A percentile compares a stretch with the other conserved stretches of the same genome.
Conservation (phyloP, 805 yeast genomes). For the Cyberlindnera euphorbiae region DNA sequence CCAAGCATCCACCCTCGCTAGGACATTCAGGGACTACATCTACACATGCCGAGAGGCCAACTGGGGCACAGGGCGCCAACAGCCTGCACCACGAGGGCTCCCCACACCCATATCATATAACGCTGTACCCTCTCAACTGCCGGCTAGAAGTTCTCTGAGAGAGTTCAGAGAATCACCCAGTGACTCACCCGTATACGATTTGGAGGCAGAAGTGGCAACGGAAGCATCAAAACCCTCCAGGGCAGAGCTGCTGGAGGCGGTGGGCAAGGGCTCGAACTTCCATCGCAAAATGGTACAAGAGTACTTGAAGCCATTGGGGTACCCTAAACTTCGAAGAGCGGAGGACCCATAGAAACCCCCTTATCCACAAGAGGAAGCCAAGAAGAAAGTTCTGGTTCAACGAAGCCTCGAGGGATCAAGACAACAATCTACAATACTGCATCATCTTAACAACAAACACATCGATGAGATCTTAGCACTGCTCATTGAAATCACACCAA, state of each 20-base stretch:
- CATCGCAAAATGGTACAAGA: slow-evolving; percentile 26
- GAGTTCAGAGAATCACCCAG: too few species aligned
- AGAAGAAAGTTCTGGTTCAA: slow-evolving; percentile 1
- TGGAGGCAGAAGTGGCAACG: too few species aligned
- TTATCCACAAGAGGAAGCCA: slow-evolving; percentile 19
- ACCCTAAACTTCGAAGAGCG: slow-evolving; percentile 25
- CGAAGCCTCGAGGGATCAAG: slow-evolving; percentile 7
- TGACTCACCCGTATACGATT: too few species aligned
- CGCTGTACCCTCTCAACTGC: too few species aligned
- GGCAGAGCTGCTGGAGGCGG: slow-evolving; percentile 7
- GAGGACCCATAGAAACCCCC: slow-evolving; percentile 4
- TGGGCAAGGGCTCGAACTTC: slow-evolving; percentile 29
- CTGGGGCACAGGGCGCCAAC: slow-evolving; percentile 3
- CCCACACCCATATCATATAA: too few species aligned
- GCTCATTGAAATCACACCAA: slow-evolving; percentile 24
- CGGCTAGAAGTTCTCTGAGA: too few species aligned
- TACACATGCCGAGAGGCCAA: slow-evolving; percentile 2
- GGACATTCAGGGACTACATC: slow-evolving; percentile 5
- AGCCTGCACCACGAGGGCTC: not conserved
- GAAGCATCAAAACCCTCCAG: too few species aligned
- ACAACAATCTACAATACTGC: slow-evolving; percentile 11
- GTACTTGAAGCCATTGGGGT: slow-evolving; percentile 26
- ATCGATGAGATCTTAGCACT: slow-evolving; percentile 22
- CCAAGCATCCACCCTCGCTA: slow-evolving; percentile 3
- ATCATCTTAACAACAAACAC: slow-evolving; percentile 18